phyloP scores from a whole-genome alignment of 176 grass and related monocot genomes.

The sorghum (Sorghum bicolor) region DNA sequence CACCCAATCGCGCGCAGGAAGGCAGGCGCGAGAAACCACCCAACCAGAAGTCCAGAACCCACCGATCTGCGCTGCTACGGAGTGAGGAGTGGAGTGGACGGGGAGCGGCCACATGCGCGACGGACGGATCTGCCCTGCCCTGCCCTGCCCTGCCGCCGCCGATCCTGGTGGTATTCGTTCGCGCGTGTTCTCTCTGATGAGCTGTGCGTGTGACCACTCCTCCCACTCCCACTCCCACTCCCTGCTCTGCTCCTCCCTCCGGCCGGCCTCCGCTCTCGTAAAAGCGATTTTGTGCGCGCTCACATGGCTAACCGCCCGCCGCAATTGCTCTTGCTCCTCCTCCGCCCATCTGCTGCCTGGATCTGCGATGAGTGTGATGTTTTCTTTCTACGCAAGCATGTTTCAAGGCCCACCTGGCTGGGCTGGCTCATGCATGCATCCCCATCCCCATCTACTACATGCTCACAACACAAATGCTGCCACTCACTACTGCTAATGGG shows the following conservation, averaged over 20 bases:
- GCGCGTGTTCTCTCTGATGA: not conserved
- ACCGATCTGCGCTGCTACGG: no score
- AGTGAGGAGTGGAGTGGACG: not conserved
- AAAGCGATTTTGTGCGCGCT: constrained; percentile 16
- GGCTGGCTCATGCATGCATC: no score
- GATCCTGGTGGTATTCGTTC: not conserved
- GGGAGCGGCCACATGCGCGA: constrained; percentile 15
- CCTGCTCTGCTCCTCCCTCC: no score
- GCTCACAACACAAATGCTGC: no score
- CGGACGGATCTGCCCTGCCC: no score
- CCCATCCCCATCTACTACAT: not conserved
- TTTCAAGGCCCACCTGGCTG: constrained; percentile 28
- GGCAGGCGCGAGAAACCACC: not conserved
- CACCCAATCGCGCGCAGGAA: no score
- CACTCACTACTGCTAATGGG: not conserved
- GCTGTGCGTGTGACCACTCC: constrained; percentile 28
- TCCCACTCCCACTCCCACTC: not conserved
- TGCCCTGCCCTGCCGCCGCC: not conserved
- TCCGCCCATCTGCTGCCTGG: not conserved
- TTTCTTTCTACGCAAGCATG: constrained; percentile 49
- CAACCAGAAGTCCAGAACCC: not conserved
- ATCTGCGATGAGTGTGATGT: constrained; percentile 31
- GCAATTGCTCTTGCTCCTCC: not conserved
- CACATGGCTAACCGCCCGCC: constrained; percentile 32
- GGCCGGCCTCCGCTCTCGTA: not conserved